Evolutionary conservation across 2,329 filamentous ascomycete genomes (phyloP), one percentile per base, ranked within the genome.

Genomic region (Taxawa tesnikishii): DNA sequence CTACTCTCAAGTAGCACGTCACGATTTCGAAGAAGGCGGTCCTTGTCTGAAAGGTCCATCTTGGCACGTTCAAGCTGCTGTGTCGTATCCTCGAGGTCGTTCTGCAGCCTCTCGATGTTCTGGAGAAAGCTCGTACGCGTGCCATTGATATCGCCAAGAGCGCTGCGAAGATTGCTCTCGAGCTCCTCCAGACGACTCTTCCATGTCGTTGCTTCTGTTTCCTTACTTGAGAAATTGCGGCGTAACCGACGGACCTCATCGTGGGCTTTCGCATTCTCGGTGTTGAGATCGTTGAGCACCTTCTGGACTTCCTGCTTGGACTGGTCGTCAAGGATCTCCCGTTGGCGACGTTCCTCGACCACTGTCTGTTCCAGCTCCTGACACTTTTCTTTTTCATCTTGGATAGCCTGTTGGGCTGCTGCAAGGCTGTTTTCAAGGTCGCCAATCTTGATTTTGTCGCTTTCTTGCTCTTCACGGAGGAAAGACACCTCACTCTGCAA

Each of bases 241-340:
- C 83, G 79, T 43, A 96, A 64, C 48, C 73, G 75, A 41, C 85
- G 72, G 15, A 77, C 73, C 50, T 96, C 90, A 40, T 96, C 90
- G 60, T 90, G 93, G 40, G 83, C 76, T 16, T 70, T 68, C 4
- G 79, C 79, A 15, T 78, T 73, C 55, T 96, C 87, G 25, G 76
- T 70, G 52, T 94, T 96, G 43, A 96, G 77, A 42, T 94, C 84
- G 49, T 92, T 88, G 50, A 96, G 75, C 41, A 93, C 75, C 55
- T 88, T 82, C 59, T 96, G 87, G 31, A 93, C 82, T 51, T 96
- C 88, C 51, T 93, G 82, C 62, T 96, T 94, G 59, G 94, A 87
- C 48, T 83, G 78, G 49, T 75, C 80, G 28, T 84, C 83, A 33
- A 94, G 72, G 29, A 87, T 73, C 53, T 96, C 88, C 27, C 83